Percentiles rank a stretch among this genome's conserved stretches.
Evolutionary conservation across 495 filamentous ascomycete species (phyloP).

Genomic region (Neurospora hispaniola): DNA sequence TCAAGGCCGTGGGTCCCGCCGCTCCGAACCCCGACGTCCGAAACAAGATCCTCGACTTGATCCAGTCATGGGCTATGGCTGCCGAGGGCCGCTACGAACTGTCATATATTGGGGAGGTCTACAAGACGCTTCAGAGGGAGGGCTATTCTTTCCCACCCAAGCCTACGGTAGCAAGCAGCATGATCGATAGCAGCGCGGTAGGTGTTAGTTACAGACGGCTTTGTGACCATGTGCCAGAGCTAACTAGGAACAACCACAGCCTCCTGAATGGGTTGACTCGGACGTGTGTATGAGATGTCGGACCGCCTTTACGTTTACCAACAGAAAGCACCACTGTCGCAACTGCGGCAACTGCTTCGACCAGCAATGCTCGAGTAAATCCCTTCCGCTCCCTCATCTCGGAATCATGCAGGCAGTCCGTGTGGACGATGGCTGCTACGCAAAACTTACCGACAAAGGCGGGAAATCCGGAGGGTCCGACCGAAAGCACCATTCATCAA

Average conservation of each 20-base stretch:
- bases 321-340: slow-evolving; percentile 94
- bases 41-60: slow-evolving; percentile 80
- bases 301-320: slow-evolving; percentile 91
- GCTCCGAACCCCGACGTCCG: slow-evolving; percentile 77
- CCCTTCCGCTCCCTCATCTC: slow-evolving; percentile 77
- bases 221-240: background rate
- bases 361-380: slow-evolving; percentile 83
- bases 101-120: slow-evolving; percentile 78
- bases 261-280: slow-evolving; percentile 94
- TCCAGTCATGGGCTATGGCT: slow-evolving; percentile 87
- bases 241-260: slow-evolving; percentile 29
- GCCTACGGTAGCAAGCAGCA: slow-evolving; percentile 77
- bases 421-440: slow-evolving; percentile 94
- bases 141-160: slow-evolving; percentile 84
- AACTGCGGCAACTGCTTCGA: slow-evolving; percentile 98
- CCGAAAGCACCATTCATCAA: background rate
- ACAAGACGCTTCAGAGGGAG: slow-evolving; percentile 68
- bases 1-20: slow-evolving; percentile 66
- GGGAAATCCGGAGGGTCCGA: slow-evolving; percentile 22
- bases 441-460: slow-evolving; percentile 75
- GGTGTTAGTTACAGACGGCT: slow-evolving; percentile 25
- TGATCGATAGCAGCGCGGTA: slow-evolving; percentile 95
- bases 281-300: slow-evolving; percentile 98
- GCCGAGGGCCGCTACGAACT: slow-evolving; percentile 78
- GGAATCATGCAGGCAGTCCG: slow-evolving; percentile 85